Conservation (phyloP, 345 rosid species). For the Microcos paniculata region DNA sequence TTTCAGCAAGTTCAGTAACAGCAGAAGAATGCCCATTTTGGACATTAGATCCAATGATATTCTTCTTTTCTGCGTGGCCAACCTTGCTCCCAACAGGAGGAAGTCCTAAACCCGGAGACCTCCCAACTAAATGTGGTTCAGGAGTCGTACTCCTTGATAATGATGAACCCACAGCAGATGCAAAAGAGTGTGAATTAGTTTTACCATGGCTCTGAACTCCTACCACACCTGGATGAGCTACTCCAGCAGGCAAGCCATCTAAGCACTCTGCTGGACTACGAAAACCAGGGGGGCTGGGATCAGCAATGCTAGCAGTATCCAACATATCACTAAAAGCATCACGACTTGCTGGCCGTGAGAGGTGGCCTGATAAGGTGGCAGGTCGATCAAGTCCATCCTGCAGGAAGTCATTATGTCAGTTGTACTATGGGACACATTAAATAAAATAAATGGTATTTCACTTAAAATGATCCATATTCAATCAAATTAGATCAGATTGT, state of each 20-base stretch:
- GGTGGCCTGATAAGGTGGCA: constrained; percentile 49
- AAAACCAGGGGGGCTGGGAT: constrained; percentile 39
- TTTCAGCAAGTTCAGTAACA: constrained; percentile 49
- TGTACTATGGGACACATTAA: not conserved
- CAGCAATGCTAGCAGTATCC: constrained; percentile 37
- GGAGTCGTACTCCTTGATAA: constrained; percentile 70
- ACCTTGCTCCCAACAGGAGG: constrained; percentile 68
- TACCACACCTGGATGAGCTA: constrained; percentile 38
- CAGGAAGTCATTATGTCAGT: constrained; percentile 24
- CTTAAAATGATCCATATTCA: not conserved
- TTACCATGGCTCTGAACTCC: constrained; percentile 37
- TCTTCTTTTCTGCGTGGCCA: constrained; percentile 51
- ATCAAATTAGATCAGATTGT: not conserved
- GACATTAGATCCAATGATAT: constrained; percentile 35
- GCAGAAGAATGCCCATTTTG: constrained; percentile 46
- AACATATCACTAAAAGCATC: constrained; percentile 61
- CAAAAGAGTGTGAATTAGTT: constrained; percentile 37
- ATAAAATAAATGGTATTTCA: not conserved
- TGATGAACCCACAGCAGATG: constrained; percentile 58
- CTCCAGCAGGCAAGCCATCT: constrained; percentile 48
- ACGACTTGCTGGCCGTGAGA: constrained; percentile 67
- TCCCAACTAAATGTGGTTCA: constrained; percentile 56
- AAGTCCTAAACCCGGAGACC: constrained; percentile 56
- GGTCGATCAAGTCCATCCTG: constrained; percentile 78
- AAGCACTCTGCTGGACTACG: constrained; percentile 41